Base-by-base conservation (phyloP, 768 basidiomycete genomes). In the Lactarius hatsudake region DNA sequence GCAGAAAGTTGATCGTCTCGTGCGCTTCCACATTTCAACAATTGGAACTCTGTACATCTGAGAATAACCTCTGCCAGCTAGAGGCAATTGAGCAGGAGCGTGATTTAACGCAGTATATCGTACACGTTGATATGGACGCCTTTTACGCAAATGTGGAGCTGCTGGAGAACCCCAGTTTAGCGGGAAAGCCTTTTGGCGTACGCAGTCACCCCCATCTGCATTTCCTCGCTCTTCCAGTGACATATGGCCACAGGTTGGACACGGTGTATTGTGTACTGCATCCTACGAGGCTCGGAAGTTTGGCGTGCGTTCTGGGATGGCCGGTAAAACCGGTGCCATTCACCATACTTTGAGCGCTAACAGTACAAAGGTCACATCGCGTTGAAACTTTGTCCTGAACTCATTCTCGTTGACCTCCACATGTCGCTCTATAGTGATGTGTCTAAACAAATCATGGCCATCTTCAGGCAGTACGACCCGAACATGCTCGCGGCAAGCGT, bases 101-200 rank as follows among this genome's bases (percentile, higher is more conserved):
- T 56, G 94, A 98, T 75, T 78, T 98, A 34, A 83, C 84, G 2
- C 92, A 96, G 75, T 83, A 79, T 23, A 92, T 99, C 67, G 91
- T 98, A 6, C 95, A 98, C 74, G 88, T 97, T 36, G 97, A 99
- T 73, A 94, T 96, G 87, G 96, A 98, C 75, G 93, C 94, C 4
- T 97, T 96, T 78, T 95, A 84, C 70, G 91, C 91, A 13, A 91
- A 83, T 59, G 91, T 93, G 1, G 93, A 94, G 74, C 77, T 89
- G 1, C 81, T 90, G 26, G 79, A 87, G 70, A 78, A 90, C 70
- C 88, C 87, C 18, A 78, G 78, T 71, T 84, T 90, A 43, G 78
- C 80, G 38, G 89, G 86, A 23, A 93, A 91, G 71, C 83, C 91
- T 0, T 93, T 93, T 73, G 90, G 82, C 32, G 91, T 90, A 72